Percentiles rank a stretch among this genome's conserved stretches.
phyloP scores from a whole-genome alignment of 495 filamentous ascomycete genomes.

The Penicillium waksmanii region DNA sequence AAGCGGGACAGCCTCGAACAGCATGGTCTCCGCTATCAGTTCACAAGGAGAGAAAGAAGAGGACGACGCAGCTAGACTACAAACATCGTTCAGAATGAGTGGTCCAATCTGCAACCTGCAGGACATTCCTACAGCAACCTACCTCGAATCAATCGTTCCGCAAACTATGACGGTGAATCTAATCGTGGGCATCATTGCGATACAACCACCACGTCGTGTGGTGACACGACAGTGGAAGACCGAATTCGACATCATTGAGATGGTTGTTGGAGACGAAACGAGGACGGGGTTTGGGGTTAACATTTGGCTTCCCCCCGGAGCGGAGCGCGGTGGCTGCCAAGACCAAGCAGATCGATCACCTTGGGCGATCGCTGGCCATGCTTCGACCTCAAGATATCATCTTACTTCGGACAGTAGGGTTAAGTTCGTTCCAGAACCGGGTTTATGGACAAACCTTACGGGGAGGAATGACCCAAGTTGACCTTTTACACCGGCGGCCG shows the following conservation, averaged over 20 bases:
- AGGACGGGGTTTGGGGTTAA: conserved; percentile 79
- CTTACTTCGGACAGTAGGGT: conserved; percentile 74
- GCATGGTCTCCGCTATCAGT: conserved; percentile 24
- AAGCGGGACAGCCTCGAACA: conserved; percentile 31
- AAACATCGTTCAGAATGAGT: conserved; percentile 23
- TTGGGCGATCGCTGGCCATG: conserved; percentile 46
- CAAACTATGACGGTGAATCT: conserved; percentile 81
- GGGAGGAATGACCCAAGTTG: conserved; percentile 68
- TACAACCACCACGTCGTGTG: conserved; percentile 66
- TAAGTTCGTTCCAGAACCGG: conserved; percentile 69
- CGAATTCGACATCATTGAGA: conserved; percentile 67
- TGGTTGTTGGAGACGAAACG: conserved; percentile 87
- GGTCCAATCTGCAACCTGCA: conserved; percentile 63
- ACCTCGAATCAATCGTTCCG: conserved; percentile 70
- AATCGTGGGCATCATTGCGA: conserved; percentile 75
- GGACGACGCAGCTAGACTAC: conserved; percentile 13
- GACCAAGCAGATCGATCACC: conserved; percentile 30
- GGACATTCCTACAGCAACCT: conserved; percentile 68
- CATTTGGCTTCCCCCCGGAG: conserved; percentile 69
- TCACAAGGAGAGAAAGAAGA: conserved; percentile 24
- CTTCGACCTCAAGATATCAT: conserved; percentile 75
- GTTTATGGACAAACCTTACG: conserved; percentile 80
- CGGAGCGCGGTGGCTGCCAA: conserved; percentile 19
- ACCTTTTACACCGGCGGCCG: conserved; percentile 62
- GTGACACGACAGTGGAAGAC: conserved; percentile 51